Evolutionary conservation across 805 yeast species (phyloP), one percentile per base, ranked within the genome.

Genomic region (Barnettozyma californica): DNA sequence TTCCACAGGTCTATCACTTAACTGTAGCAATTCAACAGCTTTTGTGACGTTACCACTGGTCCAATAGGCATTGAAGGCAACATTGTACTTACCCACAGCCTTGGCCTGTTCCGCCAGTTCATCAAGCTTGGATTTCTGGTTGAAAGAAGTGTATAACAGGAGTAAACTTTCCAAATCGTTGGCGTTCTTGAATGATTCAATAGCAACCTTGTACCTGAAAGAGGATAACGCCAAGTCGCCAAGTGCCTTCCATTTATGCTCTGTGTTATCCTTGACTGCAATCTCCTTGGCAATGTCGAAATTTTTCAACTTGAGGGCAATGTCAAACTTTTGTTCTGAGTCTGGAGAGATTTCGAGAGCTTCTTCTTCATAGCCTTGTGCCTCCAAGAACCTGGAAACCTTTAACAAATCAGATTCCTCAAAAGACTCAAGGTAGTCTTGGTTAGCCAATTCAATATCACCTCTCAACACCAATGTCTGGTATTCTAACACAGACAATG

Each of bases 391-490:
- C 62, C 97, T 80, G 7, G 98, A 84, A 58, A 94, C 81, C 62
- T 89, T 89, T 57, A 82, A 74, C 59, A 81, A 70, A 58, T 87
- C 89, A 37, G 79, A 76, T 54, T 78, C 79, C 53, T 82, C 84
- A 53, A 83, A 77, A 45, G 74, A 78, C 20, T 86, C 79, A 51
- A 84, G 67, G 44, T 74, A 71, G 27, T 75, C 65, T 55, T 77
- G 78, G 49, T 80, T 83, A 8, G 95, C 89, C 55, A 81, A 85
- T 54, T 90, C 96, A 57, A 91, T 70, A 63, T 95, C 98, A 44
- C 97, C 97, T 65, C 99, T 84, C 68, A 92, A 76, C 3, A 92
- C 96, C 49, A 91, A 80, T 1, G 99, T 94, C 74, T 94, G 98
- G 71, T 90, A 91, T 71, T 92, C 98, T 55, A 94, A 76, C 4